Conservation (phyloP, 768 basidiomycete genomes). For the Lactifluus piperatus region DNA sequence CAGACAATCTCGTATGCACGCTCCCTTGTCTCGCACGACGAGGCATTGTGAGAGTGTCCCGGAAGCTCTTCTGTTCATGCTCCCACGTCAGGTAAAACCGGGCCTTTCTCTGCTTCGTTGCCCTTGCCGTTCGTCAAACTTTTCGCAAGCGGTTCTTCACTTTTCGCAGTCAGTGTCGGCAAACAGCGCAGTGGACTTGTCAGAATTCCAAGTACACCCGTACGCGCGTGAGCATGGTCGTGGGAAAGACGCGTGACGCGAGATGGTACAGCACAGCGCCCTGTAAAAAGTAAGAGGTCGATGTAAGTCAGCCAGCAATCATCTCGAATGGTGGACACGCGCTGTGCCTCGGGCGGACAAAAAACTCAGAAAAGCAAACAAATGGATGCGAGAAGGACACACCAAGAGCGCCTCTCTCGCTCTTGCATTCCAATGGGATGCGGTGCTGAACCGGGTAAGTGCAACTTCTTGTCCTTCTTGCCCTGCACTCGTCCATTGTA, state of each 20-base stretch:
- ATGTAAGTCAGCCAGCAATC: neutral
- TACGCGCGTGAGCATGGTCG: slow-evolving; percentile 49
- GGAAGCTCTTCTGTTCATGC: slow-evolving; percentile 36
- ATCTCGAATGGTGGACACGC: no score
- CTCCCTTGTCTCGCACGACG: slow-evolving; percentile 22
- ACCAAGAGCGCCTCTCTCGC: slow-evolving; percentile 62
- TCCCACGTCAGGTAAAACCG: slow-evolving; percentile 41
- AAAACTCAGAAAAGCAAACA: neutral
- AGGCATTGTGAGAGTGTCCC: slow-evolving; percentile 29
- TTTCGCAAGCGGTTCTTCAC: slow-evolving; percentile 20
- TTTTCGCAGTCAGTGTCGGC: slow-evolving; percentile 20
- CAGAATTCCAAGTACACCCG: slow-evolving; percentile 37
- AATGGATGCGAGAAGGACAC: slow-evolving; percentile 23
- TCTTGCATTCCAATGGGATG: slow-evolving; percentile 36
- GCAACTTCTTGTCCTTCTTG: slow-evolving; percentile 45
- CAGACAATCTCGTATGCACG: slow-evolving; percentile 11
- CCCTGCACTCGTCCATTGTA: slow-evolving; percentile 35
- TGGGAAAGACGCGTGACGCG: slow-evolving; percentile 58
- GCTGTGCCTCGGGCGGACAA: no score
- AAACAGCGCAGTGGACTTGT: slow-evolving; percentile 20
- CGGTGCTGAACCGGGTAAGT: slow-evolving; percentile 32
- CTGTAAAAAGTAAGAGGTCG: slow-evolving; percentile 26
- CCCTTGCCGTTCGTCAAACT: slow-evolving; percentile 24
- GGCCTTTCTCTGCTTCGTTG: slow-evolving; percentile 22
- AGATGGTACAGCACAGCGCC: slow-evolving; percentile 42